These are phyloP conservation scores for Pyrus bretschneideri DNA, from an alignment of 306 rosid species.

Conservation along the genomic window DNA sequence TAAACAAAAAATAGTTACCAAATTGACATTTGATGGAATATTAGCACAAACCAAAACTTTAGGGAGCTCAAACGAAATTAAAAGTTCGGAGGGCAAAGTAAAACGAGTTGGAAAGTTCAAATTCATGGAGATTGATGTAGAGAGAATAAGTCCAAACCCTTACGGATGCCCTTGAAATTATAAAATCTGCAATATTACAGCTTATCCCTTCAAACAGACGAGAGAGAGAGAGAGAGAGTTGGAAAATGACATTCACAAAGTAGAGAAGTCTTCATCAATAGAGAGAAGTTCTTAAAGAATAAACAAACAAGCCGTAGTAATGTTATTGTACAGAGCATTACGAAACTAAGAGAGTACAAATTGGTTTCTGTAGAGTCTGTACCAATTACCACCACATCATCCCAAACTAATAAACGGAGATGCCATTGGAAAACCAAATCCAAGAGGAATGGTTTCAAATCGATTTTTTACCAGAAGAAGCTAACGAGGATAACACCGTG, in stretches of 20 bases:
- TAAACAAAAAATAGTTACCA: not conserved
- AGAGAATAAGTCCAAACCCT: not conserved
- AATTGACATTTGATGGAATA: not conserved
- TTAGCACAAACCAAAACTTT: not conserved
- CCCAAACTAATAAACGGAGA: not conserved
- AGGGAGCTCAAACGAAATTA: not conserved
- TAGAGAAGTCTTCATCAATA: not conserved
- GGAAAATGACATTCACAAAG: not conserved
- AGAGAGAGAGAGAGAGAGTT: not conserved
- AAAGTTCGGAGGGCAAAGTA: too few relatives aligned
- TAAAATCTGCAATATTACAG: not conserved
- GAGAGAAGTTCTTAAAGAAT: not conserved
- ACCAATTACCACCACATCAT: not conserved
- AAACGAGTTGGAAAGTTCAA: too few relatives aligned
- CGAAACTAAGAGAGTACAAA: not conserved
- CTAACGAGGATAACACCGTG: not conserved
- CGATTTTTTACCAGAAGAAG: conserved; percentile 1
- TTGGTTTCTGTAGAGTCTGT: not conserved
- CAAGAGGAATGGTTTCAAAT: not conserved
- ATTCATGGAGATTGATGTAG: too few relatives aligned
- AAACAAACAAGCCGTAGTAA: not conserved
- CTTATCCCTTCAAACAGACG: not conserved
- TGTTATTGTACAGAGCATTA: not conserved
- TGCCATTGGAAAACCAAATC: not conserved
- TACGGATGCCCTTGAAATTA: not conserved